These are phyloP conservation scores for Acorus calamus DNA, from an alignment of 106 monocot species.

Conservation along the genomic window DNA sequence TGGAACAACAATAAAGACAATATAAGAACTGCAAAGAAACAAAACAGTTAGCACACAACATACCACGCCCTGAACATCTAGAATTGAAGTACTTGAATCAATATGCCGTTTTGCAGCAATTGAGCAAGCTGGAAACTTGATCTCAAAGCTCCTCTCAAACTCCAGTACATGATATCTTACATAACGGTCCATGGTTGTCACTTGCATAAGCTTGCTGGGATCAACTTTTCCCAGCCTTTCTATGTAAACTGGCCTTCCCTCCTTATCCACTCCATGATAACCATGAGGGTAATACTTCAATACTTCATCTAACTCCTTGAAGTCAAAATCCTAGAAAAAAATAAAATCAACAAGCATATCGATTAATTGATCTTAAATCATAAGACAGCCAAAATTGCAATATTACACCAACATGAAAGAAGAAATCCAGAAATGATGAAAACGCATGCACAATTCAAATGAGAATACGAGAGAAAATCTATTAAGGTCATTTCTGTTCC, in stretches of 20 bases:
- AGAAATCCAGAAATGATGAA: too few species aligned
- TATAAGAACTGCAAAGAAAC: background rate
- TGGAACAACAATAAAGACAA: too few species aligned
- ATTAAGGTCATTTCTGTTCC: too few species aligned
- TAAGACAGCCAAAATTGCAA: too few species aligned
- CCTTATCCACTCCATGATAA: constrained; percentile 76
- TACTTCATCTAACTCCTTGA: constrained; percentile 44
- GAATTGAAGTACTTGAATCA: constrained; percentile 69
- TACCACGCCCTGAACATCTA: constrained; percentile 90
- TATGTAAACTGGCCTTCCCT: constrained; percentile 75
- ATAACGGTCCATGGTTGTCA: constrained; percentile 68
- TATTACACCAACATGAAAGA: too few species aligned
- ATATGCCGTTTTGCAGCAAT: constrained; percentile 79
- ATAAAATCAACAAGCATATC: too few species aligned
- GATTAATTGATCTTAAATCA: too few species aligned
- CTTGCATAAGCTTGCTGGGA: constrained; percentile 59
- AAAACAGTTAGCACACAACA: constrained; percentile 5
- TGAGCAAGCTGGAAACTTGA: constrained; percentile 73
- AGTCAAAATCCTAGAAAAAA: constrained; percentile 56
- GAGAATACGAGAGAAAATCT: too few species aligned
- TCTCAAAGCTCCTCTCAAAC: constrained; percentile 50
- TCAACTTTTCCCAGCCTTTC: constrained; percentile 75
- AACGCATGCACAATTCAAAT: too few species aligned
- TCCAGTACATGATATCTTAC: constrained; percentile 75
- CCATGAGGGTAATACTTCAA: constrained; percentile 68